Conservation (phyloP, 257 asterid species). For the Verbena officinalis region DNA sequence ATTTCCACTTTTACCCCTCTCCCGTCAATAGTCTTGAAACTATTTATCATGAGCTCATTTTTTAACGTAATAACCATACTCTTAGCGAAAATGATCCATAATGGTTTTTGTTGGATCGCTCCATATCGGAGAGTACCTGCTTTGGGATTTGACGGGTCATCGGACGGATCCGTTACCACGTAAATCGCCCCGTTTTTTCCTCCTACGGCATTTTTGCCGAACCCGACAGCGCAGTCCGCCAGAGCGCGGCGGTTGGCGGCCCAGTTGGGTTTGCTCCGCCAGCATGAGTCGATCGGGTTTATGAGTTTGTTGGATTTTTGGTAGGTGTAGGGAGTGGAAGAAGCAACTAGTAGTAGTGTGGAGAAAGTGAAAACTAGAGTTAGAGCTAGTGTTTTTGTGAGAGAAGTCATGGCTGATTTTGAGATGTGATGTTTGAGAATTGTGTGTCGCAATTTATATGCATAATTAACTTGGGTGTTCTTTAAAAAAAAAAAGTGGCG, state of each 20-base stretch:
- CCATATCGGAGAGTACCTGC: conserved; percentile 77
- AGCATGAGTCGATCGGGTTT: conserved; percentile 63
- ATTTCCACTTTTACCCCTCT: conserved; percentile 86
- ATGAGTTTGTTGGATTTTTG: conserved; percentile 16
- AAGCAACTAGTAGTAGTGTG: conserved; percentile 30
- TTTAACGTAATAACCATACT: conserved; percentile 60
- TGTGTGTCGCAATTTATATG: not conserved
- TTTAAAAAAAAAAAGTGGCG: not conserved
- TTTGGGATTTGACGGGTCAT: conserved; percentile 54
- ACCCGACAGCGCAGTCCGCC: conserved; percentile 64
- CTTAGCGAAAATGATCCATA: conserved; percentile 64
- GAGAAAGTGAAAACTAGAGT: conserved; percentile 20
- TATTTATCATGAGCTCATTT: conserved; percentile 67
- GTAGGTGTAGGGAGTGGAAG: conserved; percentile 6
- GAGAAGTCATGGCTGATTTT: conserved; percentile 28
- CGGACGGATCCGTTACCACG: conserved; percentile 60
- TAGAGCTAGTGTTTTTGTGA: conserved; percentile 23
- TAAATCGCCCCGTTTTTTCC: conserved; percentile 62
- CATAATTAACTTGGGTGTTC: not conserved
- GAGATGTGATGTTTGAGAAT: not conserved
- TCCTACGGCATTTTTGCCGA: conserved; percentile 59
- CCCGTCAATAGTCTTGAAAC: conserved; percentile 92
- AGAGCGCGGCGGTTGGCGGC: conserved; percentile 48
- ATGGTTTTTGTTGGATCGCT: conserved; percentile 54
- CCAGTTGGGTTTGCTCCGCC: conserved; percentile 60